Evolutionary conservation across 1,284 basidiomycete species (phyloP).

Genomic region (Trametes polyzona): DNA sequence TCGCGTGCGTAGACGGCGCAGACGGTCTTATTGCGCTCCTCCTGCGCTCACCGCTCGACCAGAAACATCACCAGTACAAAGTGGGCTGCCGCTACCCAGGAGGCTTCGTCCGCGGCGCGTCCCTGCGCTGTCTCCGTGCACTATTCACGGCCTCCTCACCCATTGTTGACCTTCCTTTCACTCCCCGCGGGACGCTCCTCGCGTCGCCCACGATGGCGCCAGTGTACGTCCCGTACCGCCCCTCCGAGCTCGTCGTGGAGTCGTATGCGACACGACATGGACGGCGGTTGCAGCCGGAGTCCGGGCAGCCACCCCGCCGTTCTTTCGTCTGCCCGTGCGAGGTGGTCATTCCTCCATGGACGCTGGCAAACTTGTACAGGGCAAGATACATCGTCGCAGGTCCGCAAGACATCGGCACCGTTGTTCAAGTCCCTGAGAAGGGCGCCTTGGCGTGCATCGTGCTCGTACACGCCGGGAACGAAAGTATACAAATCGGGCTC

Average conservation of each 20-base stretch:
- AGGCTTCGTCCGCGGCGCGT: slow-evolving; percentile 4
- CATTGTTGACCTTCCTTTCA: too few species aligned
- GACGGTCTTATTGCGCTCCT: slow-evolving; percentile 4
- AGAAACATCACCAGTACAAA: neutral
- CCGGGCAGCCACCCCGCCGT: neutral
- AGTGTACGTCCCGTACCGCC: slow-evolving; percentile 5
- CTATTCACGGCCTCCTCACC: neutral
- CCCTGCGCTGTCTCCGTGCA: neutral
- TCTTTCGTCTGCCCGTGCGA: slow-evolving; percentile 6
- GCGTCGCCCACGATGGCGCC: neutral
- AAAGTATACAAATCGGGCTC: neutral
- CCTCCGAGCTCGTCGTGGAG: slow-evolving; percentile 1
- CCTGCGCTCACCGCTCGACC: neutral
- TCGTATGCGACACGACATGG: neutral
- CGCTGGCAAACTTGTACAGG: neutral
- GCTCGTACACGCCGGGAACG: neutral
- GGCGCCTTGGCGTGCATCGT: neutral
- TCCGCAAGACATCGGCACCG: neutral
- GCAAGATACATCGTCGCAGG: neutral
- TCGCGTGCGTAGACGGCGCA: neutral
- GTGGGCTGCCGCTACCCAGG: slow-evolving; percentile 2
- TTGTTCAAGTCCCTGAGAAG: neutral
- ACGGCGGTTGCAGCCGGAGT: neutral
- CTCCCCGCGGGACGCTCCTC: neutral
- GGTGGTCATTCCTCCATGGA: neutral